Evolutionary conservation across 2,329 filamentous ascomycete genomes (phyloP).

Genomic region (Ilyonectria sp.): DNA sequence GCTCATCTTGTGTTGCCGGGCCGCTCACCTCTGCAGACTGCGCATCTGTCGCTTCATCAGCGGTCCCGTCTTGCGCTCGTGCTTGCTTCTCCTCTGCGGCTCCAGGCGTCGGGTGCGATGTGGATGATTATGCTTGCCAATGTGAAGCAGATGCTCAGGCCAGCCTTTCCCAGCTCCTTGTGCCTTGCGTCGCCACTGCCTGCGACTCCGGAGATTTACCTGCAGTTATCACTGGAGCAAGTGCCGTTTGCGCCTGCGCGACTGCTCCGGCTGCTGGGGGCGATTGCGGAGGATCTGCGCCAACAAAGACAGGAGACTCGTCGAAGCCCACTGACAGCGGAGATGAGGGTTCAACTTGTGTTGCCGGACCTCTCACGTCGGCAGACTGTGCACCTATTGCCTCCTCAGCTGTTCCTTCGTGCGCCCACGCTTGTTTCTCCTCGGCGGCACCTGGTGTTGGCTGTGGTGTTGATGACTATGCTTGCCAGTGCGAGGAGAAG

Average conservation of each 20-base stretch:
- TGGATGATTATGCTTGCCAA: slow-evolving; percentile 49
- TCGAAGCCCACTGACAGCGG: slow-evolving; percentile 22
- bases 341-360: slow-evolving; percentile 30
- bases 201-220: slow-evolving; percentile 42
- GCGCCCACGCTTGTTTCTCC: slow-evolving; percentile 49
- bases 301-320: slow-evolving; percentile 1
- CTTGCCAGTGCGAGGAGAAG: slow-evolving; percentile 48
- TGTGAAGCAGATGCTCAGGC: slow-evolving; percentile 45
- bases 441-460: slow-evolving; percentile 45
- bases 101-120: slow-evolving; percentile 45
- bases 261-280: slow-evolving; percentile 24
- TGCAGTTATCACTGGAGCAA: slow-evolving; percentile 47
- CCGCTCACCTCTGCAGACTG: slow-evolving; percentile 38
- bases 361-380: slow-evolving; percentile 15
- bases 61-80: slow-evolving; percentile 48
- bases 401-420: slow-evolving; percentile 46
- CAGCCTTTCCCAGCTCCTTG: slow-evolving; percentile 43
- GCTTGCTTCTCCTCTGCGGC: slow-evolving; percentile 47
- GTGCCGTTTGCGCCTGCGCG: slow-evolving; percentile 41
- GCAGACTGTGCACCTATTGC: slow-evolving; percentile 47
- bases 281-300: slow-evolving; percentile 16
- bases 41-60: slow-evolving; percentile 44
- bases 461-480: slow-evolving; percentile 47
- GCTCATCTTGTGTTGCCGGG: slow-evolving; percentile 26
- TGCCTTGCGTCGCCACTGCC: slow-evolving; percentile 49